phyloP scores from a whole-genome alignment of 192 early-diverging fungal species.

The Coemansia sp. region DNA sequence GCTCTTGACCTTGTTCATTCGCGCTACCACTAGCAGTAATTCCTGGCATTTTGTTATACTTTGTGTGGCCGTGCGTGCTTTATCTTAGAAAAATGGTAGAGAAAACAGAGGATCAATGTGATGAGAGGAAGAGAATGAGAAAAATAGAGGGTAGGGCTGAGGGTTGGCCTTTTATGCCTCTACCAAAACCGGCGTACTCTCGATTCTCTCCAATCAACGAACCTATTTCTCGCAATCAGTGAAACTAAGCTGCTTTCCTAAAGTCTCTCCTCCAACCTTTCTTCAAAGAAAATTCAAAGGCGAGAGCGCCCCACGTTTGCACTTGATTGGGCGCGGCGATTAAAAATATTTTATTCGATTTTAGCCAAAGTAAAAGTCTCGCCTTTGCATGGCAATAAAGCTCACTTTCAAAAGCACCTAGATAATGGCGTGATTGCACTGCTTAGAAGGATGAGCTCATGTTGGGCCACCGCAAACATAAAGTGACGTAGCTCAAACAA shows the following conservation, averaged over 20 bases:
- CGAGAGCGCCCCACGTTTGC: background rate
- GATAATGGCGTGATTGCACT: too few relatives aligned
- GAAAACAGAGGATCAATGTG: background rate
- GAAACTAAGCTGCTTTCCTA: too few relatives aligned
- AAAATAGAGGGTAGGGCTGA: background rate
- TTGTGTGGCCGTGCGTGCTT: too few relatives aligned
- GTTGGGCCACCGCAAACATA: too few relatives aligned
- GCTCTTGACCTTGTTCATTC: too few relatives aligned
- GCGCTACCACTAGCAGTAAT: too few relatives aligned
- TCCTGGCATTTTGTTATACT: too few relatives aligned
- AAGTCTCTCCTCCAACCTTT: background rate
- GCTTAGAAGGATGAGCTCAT: too few relatives aligned
- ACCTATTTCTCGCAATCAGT: background rate
- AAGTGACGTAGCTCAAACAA: too few relatives aligned
- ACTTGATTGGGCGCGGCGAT: background rate
- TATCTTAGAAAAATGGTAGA: background rate
- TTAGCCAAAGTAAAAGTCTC: background rate
- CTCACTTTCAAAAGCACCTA: too few relatives aligned
- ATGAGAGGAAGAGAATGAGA: background rate
- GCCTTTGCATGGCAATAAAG: background rate
- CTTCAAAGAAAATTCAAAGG: background rate
- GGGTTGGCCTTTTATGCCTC: background rate
- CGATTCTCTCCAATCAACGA: background rate
- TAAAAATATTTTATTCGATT: background rate
- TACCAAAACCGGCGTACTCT: background rate